Evolutionary conservation across 2,329 filamentous ascomycete genomes (phyloP), one percentile per base, ranked within the genome.

Genomic region (Claviceps arundinis): DNA sequence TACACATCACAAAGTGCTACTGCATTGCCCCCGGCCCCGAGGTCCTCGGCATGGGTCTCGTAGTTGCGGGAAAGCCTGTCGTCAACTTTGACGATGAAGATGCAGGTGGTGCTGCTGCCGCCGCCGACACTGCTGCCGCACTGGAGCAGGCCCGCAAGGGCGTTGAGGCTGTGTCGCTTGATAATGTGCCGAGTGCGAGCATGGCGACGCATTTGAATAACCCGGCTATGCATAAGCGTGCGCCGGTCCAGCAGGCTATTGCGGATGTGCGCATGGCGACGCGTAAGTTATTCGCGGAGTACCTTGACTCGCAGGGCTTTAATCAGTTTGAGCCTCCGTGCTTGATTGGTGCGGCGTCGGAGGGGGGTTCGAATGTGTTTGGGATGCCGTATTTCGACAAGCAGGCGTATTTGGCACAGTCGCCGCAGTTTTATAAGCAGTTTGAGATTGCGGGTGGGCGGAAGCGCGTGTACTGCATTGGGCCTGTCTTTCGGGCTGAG

Each of bases 311-410:
- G 57, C 79, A 79, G 54, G 80, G 82, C 51, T 95, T 95, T 67
- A 82, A 84, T 57, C 81, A 87, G 67, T 89, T 96, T 62, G 88
- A 95, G 66, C 87, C 90, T 2, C 89, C 93, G 9, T 91, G 89
- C 67, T 75, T 98, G 44, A 87, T 95, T 52, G 90, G 85, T 48
- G 86, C 91, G 14, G 87, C 93, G 4, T 93, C 89, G 4, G 93
- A 98, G 71, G 91, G 93, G 61, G 93, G 93, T 58, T 83, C 83
- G 59, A 94, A 91, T 65, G 91, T 97, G 42, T 97, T 98, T 68
- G 78, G 84, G 60, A 75, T 97, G 60, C 83, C 84, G 44, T 97
- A 97, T 71, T 97, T 97, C 67, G 87, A 85, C 59, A 81, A 85
- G 63, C 80, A 85, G 58, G 91, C 89, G 1, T 93, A 75, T 65